Base-by-base conservation (phyloP, 1,284 basidiomycete species). In the Malassezia vespertilionis region DNA sequence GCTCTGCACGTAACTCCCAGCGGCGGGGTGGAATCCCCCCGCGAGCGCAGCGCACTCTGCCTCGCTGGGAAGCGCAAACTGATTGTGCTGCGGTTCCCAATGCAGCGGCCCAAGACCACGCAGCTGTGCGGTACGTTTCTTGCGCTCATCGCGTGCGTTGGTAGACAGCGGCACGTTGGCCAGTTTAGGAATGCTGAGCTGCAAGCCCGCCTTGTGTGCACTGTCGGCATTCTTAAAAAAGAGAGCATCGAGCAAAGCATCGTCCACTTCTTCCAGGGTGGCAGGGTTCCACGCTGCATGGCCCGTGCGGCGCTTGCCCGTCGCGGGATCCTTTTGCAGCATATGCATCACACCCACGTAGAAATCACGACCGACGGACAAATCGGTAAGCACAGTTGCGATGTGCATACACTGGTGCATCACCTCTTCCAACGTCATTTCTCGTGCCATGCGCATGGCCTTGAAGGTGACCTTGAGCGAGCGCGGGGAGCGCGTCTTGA, bases 281-380 rank as follows among this genome's bases (percentile, higher is more conserved):
- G 44, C 17, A 0, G 64, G 60, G 2, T 57, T 33, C 67, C 67
- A 70, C 1, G 43, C 32, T 0, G 67, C 61, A 3, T 50, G 32
- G 9, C 64, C 65, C 5, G 53, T 49, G 8, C 58, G 24, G 22
- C 65, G 56, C 51, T 69, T 65, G 26, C 64, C 64, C 12, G 64
- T 67, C 6, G 33, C 40, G 0, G 67, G 67, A 32, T 70, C 65
- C 31, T 60, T 60, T 14, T 52, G 53, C 10, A 70, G 52, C 4
- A 58, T 57, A 46, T 62, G 59, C 8, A 54, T 57, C 0, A 70
- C 67, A 18, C 67, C 67, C 15, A 46, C 58, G 54, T 65, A 57
- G 32, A 70, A 70, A 75, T 76, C 51, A 10, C 64, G 47, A 9
- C 65, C 65, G 21, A 64, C 36, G n/a, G 53, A 45, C 17, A 69